Percentiles rank a stretch among this genome's conserved stretches.
Conservation (phyloP, 371 early-diverging fungal species). For the Apophysomyces trapeziformis region DNA sequence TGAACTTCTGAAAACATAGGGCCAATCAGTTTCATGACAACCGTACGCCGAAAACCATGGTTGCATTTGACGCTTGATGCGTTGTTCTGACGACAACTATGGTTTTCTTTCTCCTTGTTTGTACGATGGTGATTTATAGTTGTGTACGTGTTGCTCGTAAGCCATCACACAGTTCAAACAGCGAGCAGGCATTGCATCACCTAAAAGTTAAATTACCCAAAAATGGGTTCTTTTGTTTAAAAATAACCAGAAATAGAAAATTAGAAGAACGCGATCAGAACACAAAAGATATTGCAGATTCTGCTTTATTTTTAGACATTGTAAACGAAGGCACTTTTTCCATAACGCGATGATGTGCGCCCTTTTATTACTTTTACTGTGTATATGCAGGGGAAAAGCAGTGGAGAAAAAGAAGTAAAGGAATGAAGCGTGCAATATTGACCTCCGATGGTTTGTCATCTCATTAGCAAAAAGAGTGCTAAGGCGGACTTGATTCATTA, state of each 20-base stretch:
- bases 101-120: background rate
- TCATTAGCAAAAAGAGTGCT: background rate
- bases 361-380: background rate
- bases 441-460: background rate
- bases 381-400: background rate
- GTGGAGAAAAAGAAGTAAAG: background rate
- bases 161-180: background rate
- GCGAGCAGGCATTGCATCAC: background rate
- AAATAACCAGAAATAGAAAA: constrained; percentile 8
- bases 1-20: background rate
- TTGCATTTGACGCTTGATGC: background rate
- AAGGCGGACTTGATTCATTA: background rate
- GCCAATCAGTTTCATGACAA: background rate
- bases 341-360: background rate
- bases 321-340: background rate
- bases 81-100: background rate
- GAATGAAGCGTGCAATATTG: background rate
- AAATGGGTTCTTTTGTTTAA: background rate
- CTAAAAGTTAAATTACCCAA: background rate
- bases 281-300: background rate
- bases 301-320: background rate
- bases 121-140: background rate
- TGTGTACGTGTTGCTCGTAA: background rate
- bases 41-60: background rate
- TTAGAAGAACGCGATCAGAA: constrained; percentile 9